Evolutionary conservation across 352 stramenopile species (phyloP), one percentile per base, ranked within the genome.

Genomic region (Phytophthora aleatoria): DNA sequence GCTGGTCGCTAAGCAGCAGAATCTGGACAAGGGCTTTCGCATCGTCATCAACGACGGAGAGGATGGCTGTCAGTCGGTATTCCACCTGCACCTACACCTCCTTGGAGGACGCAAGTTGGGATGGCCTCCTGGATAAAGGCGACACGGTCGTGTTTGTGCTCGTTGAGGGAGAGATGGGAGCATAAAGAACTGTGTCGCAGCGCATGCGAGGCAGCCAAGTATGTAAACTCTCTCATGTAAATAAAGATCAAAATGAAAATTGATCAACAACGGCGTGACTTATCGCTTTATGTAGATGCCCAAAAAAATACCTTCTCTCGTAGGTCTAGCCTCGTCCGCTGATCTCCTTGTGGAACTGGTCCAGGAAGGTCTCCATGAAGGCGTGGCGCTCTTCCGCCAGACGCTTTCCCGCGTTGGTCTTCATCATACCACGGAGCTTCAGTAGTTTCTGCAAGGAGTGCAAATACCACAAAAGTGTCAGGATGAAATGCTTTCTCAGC

Each of bases 31-130:
- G 36, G 90, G 94, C 33, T 99, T 97, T 61, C 87, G 97, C 43
- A 92, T 99, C 56, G 97, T 99, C 20, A 93, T 99, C 49, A 99
- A 99, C 69, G 97, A 99, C 71, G 98, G 98, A 11, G 61, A 76
- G 28, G 87, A 99, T 56, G 98, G 96, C n/a, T 96, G 88, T 50
- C 83, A 96, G 65, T 94, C 84, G 5, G 81, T 94, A 7, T 92
- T 90, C 64, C 95, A 98, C 56, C 64, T 98, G 28, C 95, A 98
- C 57, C 45, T 98, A 50, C 97, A 99, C 79, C 73, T 99, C 54
- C 83, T 99, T 3, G 96, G 96, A 35, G 97, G 97, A 15, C 89
- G 92, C 38, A 93, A 92, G 61, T 81, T 99, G 35, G 89, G 84
- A 16, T 99, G 95, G 96, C 96, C 96, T 30, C 96, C 96, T 52